These are phyloP conservation scores for Elongisporangium anandrum DNA, from an alignment of 352 stramenopile species.

Conservation along the genomic window DNA sequence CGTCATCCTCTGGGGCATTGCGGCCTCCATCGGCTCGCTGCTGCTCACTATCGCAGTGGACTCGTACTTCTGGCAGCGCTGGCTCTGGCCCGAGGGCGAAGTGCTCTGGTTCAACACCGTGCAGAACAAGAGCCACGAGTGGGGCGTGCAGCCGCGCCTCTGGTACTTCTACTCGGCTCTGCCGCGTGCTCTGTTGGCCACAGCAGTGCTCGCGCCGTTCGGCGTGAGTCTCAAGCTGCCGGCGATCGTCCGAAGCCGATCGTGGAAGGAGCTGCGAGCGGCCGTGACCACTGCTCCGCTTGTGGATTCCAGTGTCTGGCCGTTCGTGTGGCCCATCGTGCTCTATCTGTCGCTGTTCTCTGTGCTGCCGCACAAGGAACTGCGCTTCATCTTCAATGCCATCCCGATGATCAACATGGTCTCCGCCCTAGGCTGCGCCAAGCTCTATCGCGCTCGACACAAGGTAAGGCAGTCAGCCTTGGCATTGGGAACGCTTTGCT, in stretches of 20 bases:
- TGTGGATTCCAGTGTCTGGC: conserved; percentile 42
- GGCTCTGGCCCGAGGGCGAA: conserved; percentile 97
- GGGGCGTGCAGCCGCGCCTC: conserved; percentile 92
- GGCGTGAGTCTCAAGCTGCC: conserved; percentile 55
- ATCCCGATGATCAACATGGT: conserved; percentile 95
- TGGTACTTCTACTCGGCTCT: conserved; percentile 97
- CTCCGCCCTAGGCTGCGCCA: conserved; percentile 78
- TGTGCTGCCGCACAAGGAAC: conserved; percentile 97
- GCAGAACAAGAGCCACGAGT: conserved; percentile 96
- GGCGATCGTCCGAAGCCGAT: conserved; percentile 29
- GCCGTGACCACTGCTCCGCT: conserved; percentile 36
- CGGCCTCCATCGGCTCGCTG: conserved; percentile 66
- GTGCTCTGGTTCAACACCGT: conserved; percentile 97
- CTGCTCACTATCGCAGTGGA: conserved; percentile 88
- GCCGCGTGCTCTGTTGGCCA: conserved; percentile 86
- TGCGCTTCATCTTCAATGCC: conserved; percentile 97
- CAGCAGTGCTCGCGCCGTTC: conserved; percentile 79
- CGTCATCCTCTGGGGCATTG: conserved; percentile 81
- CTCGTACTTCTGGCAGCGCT: conserved; percentile 93
- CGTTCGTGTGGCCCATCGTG: conserved; percentile 60
- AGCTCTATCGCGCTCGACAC: conserved; percentile 53
- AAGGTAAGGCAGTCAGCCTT: conserved; percentile 30
- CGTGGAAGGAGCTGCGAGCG: conserved; percentile 31
- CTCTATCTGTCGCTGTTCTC: conserved; percentile 95
- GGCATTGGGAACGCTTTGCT: not conserved